Conservation (phyloP, 2,329 filamentous ascomycete genomes). For the Proliferodiscus dingleyae region DNA sequence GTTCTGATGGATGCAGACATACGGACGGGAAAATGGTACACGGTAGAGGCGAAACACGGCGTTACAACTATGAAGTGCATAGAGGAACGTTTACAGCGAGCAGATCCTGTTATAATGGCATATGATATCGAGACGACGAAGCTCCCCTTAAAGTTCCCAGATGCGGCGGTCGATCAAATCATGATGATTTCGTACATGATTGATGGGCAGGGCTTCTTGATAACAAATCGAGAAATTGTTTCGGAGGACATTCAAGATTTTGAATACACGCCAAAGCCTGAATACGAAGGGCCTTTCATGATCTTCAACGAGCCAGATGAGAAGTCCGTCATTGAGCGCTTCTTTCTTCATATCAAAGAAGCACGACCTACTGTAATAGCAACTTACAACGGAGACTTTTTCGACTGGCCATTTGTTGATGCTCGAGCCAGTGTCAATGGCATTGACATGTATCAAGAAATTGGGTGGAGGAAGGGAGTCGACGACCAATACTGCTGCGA, state of each 20-base stretch:
- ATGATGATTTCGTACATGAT: constrained; percentile 99
- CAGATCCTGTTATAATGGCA: constrained; percentile 97
- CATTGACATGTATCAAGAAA: constrained; percentile 99
- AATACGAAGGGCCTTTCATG: constrained; percentile 92
- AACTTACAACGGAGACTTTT: constrained; percentile 99
- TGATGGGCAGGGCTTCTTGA: constrained; percentile 93
- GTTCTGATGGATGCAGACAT: constrained; percentile 59
- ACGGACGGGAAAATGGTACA: constrained; percentile 95
- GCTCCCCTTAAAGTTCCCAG: constrained; percentile 91
- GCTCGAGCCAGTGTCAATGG: constrained; percentile 87
- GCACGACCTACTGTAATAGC: constrained; percentile 93
- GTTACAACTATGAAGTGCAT: constrained; percentile 77
- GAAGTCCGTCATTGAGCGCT: constrained; percentile 79
- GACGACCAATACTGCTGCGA: constrained; percentile 96
- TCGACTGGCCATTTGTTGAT: constrained; percentile 99
- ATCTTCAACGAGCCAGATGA: constrained; percentile 98
- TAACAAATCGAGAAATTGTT: constrained; percentile 96
- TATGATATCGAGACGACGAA: constrained; percentile 99
- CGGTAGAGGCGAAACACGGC: constrained; percentile 89
- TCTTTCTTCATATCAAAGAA: constrained; percentile 94
- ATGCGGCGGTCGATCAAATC: constrained; percentile 88
- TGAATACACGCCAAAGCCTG: constrained; percentile 95
- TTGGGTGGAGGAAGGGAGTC: constrained; percentile 89
- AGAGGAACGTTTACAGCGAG: constrained; percentile 80
- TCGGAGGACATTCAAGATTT: constrained; percentile 97